Base-by-base conservation (phyloP, 768 basidiomycete species). In the Hemileccinum rubropunctum region DNA sequence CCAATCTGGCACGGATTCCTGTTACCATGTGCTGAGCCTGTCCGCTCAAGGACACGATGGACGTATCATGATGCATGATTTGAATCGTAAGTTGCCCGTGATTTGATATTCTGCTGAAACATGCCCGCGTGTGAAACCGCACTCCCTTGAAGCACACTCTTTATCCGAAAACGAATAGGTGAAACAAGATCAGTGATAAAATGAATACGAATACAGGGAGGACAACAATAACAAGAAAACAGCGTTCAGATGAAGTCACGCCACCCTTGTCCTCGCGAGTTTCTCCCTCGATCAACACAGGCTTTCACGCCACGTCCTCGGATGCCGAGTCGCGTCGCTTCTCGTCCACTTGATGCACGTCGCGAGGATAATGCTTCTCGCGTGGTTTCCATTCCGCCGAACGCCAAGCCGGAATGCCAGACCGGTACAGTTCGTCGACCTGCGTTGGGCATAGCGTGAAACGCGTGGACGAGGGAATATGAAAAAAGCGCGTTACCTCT, bases 371-470 rank as follows among this genome's bases (percentile, higher is more conserved):
- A 46, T 71, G 65, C 47, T 80, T 76, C 41, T 66, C 47, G 70
- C 67, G 64, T 0, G 83, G 83, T 48, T 60, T 78, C 84, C 86
- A 90, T 2, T 56, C 57, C 1, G 74, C 56, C 0, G 85, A 85
- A 32, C 77, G 68, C 87, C 88, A 89, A 3, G 87, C 84, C 42
- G 76, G 75, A 48, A 86, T 69, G 6, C 77, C 76, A n/a, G 83
- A 73, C 43, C 82, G 77, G 57, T 88, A 88, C 73, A 89, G 63
- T 66, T 87, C 85, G 62, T 89, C 86, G 53, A 88, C 83, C 83
- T 84, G 4, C 13, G 15, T 14, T 20, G 18, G n/a, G 37, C 2
- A n/a, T 5, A 21, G 12, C 17, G 37, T 20, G 11, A 17, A 30
- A 30, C 10, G 20, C 10, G 20, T 18, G 12, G 37, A 12, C n/a